A percentile compares a stretch with the other conserved stretches of the same genome.
Conservation (phyloP, 2,329 filamentous ascomycete genomes). For the Penicillium sp. region DNA sequence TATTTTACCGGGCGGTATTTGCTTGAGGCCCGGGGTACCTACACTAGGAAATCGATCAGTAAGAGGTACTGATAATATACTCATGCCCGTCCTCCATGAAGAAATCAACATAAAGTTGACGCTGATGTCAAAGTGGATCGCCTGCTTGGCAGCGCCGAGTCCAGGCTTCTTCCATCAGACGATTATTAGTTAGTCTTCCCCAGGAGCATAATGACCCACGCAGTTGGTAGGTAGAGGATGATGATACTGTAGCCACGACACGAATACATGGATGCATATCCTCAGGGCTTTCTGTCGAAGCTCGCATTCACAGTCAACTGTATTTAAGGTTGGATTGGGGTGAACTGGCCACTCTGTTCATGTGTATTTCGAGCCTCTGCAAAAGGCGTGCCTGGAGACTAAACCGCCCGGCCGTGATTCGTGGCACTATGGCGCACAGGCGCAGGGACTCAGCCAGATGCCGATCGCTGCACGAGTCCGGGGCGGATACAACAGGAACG, state of each 20-base stretch:
- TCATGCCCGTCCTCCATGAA: not conserved
- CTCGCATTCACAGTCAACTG: too few species aligned
- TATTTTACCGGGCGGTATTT: too few species aligned
- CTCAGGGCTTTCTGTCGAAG: too few species aligned
- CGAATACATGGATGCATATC: not conserved
- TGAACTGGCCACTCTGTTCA: not conserved
- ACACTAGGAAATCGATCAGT: not conserved
- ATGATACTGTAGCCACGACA: not conserved
- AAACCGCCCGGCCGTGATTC: not conserved
- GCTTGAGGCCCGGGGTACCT: too few species aligned
- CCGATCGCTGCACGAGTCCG: not conserved
- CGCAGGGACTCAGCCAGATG: not conserved
- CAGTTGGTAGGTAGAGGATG: not conserved
- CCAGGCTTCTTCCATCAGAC: not conserved
- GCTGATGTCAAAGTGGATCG: not conserved
- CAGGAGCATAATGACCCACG: not conserved
- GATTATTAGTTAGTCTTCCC: not conserved
- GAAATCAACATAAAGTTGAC: not conserved
- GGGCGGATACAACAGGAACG: not conserved
- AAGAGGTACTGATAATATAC: not conserved
- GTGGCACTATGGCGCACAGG: not conserved
- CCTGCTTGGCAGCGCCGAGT: not conserved
- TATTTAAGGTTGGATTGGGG: too few species aligned
- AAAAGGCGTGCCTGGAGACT: not conserved
- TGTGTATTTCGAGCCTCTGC: not conserved